Conservation (phyloP, 768 basidiomycete species). For the Trametes sanguinea region DNA sequence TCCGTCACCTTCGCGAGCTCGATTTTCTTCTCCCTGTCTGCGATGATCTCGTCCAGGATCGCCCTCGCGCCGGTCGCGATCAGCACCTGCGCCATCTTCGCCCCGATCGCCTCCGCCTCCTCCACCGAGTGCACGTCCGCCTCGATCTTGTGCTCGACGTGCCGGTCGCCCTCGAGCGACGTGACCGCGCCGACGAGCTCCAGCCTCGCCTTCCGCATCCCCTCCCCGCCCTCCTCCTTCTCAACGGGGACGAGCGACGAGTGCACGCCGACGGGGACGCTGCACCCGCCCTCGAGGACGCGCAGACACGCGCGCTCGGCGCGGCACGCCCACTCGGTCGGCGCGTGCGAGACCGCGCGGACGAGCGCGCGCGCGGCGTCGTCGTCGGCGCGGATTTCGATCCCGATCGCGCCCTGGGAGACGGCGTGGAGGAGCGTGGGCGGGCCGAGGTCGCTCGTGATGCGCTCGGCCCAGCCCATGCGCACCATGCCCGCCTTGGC, state of each 20-base stretch:
- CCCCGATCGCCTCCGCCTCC: conserved; percentile 73
- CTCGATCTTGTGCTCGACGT: conserved; percentile 66
- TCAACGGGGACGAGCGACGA: conserved; percentile 46
- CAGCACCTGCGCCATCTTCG: conserved; percentile 61
- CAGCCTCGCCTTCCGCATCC: conserved; percentile 38
- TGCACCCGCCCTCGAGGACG: conserved; percentile 96
- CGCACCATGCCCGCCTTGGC: conserved; percentile 92
- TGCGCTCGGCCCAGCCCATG: conserved; percentile 69
- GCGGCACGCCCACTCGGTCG: conserved; percentile 72
- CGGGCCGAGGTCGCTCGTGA: conserved; percentile 70
- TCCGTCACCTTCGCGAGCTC: conserved; percentile 24
- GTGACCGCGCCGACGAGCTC: conserved; percentile 83
- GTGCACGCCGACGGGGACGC: conserved; percentile 89
- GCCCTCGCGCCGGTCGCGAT: conserved; percentile 70
- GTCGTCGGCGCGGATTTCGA: conserved; percentile 81
- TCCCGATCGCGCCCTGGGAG: conserved; percentile 88
- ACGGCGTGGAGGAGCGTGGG: conserved; percentile 87
- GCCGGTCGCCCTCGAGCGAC: conserved; percentile 67
- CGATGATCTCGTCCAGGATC: conserved; percentile 84
- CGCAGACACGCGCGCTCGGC: conserved; percentile 88
- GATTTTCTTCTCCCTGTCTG: conserved; percentile 48
- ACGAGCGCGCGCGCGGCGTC: conserved; percentile 62
- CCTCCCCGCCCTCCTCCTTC: conserved; percentile 32
- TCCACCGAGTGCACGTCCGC: conserved; percentile 50
- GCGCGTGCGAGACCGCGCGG: conserved; percentile 68